phyloP scores from a whole-genome alignment of 148 eudicot species.

The Chenopodium quinoa region DNA sequence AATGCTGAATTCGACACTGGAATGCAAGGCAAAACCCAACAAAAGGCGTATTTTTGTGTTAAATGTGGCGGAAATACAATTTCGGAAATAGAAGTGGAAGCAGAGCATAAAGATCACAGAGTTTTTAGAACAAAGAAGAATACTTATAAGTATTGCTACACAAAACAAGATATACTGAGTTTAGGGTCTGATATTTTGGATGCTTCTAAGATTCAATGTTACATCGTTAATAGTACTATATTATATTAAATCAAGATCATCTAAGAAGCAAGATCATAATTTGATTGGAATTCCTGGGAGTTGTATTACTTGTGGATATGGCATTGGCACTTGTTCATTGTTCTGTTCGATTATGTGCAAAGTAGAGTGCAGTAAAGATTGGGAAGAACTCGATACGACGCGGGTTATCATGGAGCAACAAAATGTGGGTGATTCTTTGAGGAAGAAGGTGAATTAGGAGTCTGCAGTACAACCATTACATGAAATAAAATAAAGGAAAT shows the following conservation, averaged over 20 bases:
- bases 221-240: neutral
- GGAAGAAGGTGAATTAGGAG: slow-evolving; percentile 69
- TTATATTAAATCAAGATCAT: neutral
- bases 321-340: no score
- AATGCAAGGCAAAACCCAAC: neutral
- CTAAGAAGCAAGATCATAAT: no score
- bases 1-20: neutral
- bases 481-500: neutral
- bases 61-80: neutral
- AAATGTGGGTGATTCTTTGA: neutral
- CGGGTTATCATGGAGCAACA: neutral
- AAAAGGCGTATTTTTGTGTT: neutral
- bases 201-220: neutral
- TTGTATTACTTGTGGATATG: neutral
- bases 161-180: neutral
- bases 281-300: neutral
- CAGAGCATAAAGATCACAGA: neutral
- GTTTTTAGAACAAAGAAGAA: neutral
- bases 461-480: slow-evolving; percentile 52
- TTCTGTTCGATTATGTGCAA: slow-evolving; percentile 4
- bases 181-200: neutral
- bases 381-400: no score
- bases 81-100: neutral
- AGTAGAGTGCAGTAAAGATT: neutral
- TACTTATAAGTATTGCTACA: no score